Percentiles rank a stretch among this genome's conserved stretches.
phyloP scores from a whole-genome alignment of 2,329 filamentous ascomycete species.

The Allantophomopsis lycopodina region DNA sequence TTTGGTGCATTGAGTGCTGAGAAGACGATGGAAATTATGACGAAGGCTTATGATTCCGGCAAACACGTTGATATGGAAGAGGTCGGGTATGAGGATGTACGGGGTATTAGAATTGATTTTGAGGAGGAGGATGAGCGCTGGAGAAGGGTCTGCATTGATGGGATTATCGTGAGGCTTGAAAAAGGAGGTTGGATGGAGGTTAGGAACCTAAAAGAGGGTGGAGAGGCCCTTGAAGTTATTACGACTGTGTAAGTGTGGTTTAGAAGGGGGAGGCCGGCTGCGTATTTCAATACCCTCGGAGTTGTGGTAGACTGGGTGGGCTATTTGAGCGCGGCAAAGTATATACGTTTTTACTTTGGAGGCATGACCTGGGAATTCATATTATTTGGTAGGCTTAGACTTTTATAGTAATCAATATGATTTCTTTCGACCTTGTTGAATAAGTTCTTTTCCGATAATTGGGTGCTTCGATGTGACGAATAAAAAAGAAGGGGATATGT shows the following conservation, averaged over 20 bases:
- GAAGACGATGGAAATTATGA: slow-evolving; percentile 68
- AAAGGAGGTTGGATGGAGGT: slow-evolving; percentile 60
- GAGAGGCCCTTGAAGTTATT: slow-evolving; percentile 13
- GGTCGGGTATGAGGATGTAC: slow-evolving; percentile 61
- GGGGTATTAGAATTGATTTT: slow-evolving; percentile 52
- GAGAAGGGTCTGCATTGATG: slow-evolving; percentile 85
- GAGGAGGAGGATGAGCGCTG: slow-evolving; percentile 61
- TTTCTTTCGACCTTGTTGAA: too few species aligned
- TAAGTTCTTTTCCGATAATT: too few species aligned
- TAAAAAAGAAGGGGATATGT: too few species aligned
- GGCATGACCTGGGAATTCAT: too few species aligned
- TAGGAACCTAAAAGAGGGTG: slow-evolving; percentile 25
- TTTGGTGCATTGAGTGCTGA: slow-evolving; percentile 56
- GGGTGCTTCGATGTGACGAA: too few species aligned
- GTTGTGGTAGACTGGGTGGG: too few species aligned
- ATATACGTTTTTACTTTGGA: too few species aligned
- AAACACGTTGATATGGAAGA: slow-evolving; percentile 37
- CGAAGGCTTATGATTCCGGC: slow-evolving; percentile 41
- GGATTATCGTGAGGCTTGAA: slow-evolving; percentile 67
- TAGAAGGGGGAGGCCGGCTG: too few species aligned
- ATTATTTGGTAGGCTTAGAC: too few species aligned
- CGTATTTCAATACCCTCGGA: too few species aligned
- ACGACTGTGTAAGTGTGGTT: neutral
- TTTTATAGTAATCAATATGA: too few species aligned
- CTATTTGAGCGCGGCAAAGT: too few species aligned